phyloP scores from a whole-genome alignment of 2,329 filamentous ascomycete species.

The Penicillium janthinellum region DNA sequence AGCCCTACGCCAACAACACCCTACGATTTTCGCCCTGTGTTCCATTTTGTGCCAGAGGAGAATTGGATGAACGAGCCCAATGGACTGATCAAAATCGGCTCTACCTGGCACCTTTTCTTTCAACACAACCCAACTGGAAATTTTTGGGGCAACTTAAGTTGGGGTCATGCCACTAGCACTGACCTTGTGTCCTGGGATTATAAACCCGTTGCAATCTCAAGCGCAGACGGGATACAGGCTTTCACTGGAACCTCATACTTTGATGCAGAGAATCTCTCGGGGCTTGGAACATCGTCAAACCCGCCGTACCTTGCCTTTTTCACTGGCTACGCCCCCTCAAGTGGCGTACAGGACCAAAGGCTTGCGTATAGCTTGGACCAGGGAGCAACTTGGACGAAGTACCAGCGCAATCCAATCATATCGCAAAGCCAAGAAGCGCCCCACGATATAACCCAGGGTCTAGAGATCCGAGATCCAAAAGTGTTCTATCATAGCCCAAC shows the following conservation, averaged over 20 bases:
- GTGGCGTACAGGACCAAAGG: background rate
- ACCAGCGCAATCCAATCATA: background rate
- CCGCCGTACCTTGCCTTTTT: background rate
- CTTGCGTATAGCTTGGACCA: conserved; percentile 1
- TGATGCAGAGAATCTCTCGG: background rate
- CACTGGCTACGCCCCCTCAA: background rate
- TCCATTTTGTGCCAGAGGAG: background rate
- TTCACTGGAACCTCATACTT: background rate
- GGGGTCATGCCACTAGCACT: conserved; percentile 51
- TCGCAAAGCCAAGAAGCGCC: background rate
- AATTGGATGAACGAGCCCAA: background rate
- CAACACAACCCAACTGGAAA: conserved; percentile 50
- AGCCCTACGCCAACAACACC: background rate
- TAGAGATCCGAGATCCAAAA: background rate
- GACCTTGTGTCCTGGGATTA: background rate
- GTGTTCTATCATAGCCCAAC: background rate
- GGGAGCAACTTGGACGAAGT: background rate
- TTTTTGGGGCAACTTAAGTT: conserved; percentile 47
- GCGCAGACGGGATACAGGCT: background rate
- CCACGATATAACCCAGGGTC: background rate
- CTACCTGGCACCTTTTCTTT: conserved; percentile 56
- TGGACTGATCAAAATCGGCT: background rate
- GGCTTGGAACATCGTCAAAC: background rate
- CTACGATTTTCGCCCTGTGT: background rate
- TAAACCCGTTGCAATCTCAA: background rate